Evolutionary conservation across 768 basidiomycete genomes (phyloP).

Genomic region (Panaeolus papilionaceus): DNA sequence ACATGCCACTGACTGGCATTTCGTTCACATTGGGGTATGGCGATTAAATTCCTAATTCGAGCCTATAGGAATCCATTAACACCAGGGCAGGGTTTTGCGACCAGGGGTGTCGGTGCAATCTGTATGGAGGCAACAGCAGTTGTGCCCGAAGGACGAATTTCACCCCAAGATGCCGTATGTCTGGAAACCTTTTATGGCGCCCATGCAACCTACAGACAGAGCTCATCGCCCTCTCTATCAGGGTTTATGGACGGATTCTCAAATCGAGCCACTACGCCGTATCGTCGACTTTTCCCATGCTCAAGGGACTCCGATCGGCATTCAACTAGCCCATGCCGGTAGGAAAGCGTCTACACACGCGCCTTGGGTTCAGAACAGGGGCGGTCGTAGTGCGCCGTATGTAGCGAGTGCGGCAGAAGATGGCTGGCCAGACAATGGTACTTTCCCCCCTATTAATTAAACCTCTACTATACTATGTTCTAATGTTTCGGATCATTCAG

Average conservation of each 20-base stretch:
- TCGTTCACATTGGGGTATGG: slow-evolving; percentile 74
- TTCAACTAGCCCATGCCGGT: slow-evolving; percentile 81
- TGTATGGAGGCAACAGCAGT: slow-evolving; percentile 79
- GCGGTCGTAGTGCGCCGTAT: slow-evolving; percentile 36
- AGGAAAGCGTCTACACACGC: slow-evolving; percentile 74
- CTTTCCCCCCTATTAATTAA: slow-evolving; percentile 11
- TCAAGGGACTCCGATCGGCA: slow-evolving; percentile 73
- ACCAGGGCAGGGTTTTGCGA: slow-evolving; percentile 57
- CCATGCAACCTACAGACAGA: not conserved
- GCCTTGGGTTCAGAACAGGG: slow-evolving; percentile 63
- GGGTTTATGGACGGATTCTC: slow-evolving; percentile 80
- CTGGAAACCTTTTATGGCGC: not conserved
- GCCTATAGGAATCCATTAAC: not conserved
- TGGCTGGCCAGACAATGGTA: slow-evolving; percentile 76
- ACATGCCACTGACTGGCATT: slow-evolving; percentile 82
- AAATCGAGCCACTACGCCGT: slow-evolving; percentile 70
- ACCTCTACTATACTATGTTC: not conserved
- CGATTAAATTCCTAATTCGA: not conserved
- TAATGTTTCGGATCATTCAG: slow-evolving; percentile 39
- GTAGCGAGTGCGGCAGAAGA: slow-evolving; percentile 55
- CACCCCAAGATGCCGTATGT: slow-evolving; percentile 72
- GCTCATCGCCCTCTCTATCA: slow-evolving; percentile 25
- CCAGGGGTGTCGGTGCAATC: slow-evolving; percentile 74
- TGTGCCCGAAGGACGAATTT: slow-evolving; percentile 77
- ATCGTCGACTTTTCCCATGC: slow-evolving; percentile 78